Evolutionary conservation across 108 stramenopile species (phyloP).

Genomic region (Skeletonema potamos): DNA sequence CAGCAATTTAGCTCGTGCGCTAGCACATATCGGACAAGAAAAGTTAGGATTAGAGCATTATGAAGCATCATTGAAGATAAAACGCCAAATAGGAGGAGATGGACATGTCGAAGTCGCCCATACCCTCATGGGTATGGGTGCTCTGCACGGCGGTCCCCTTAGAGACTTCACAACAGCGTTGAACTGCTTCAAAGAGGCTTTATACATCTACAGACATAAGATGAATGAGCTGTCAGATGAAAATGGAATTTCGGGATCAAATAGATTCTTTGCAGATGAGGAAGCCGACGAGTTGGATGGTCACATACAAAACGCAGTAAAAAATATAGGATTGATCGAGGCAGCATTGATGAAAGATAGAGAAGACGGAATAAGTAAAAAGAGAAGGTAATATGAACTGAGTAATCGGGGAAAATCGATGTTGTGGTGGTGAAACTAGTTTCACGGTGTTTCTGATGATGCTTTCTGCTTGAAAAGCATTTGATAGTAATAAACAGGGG

Average conservation of each 20-base stretch:
- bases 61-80: slow-evolving; percentile 28
- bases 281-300: slow-evolving; percentile 18
- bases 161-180: slow-evolving; percentile 24
- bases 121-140: slow-evolving; percentile 45
- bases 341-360: slow-evolving; percentile 29
- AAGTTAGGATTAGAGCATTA: slow-evolving; percentile 39
- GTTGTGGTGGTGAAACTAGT: too few species aligned
- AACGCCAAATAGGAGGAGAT: slow-evolving; percentile 36
- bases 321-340: slow-evolving; percentile 41
- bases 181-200: slow-evolving; percentile 44
- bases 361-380: slow-evolving; percentile 5
- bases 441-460: too few species aligned
- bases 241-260: background rate
- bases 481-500: too few species aligned
- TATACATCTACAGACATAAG: slow-evolving; percentile 29
- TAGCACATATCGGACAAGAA: slow-evolving; percentile 26
- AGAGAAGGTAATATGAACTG: background rate
- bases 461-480: too few species aligned
- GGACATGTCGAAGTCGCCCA: slow-evolving; percentile 34
- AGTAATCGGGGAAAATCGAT: too few species aligned
- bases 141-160: slow-evolving; percentile 27
- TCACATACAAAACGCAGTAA: slow-evolving; percentile 20
- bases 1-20: slow-evolving; percentile 18
- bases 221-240: slow-evolving; percentile 15
- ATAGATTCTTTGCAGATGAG: slow-evolving; percentile 11